Evolutionary conservation across 495 filamentous ascomycete species (phyloP), one percentile per base, ranked within the genome.

Genomic region (Xylaria telfairii): DNA sequence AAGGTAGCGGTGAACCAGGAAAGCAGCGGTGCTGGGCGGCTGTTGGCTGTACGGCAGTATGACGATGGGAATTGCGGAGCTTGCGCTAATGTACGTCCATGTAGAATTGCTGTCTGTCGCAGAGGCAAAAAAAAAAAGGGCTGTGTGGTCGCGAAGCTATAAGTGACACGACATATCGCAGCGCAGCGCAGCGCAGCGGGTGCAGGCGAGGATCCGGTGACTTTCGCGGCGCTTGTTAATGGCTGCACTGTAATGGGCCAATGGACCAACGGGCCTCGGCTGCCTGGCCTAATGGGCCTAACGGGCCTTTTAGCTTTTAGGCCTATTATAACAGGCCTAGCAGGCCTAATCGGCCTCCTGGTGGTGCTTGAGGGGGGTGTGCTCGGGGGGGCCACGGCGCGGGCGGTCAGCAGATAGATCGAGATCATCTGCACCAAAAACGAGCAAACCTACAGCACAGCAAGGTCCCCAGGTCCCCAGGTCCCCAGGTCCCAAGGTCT

Each of bases 91-190:
- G 64, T 28, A n/a, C 64, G 64, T 28, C 42, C 54, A 54, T 34
- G 64, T 28, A n/a, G n/a, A 66, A 28, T 49, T 66, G 46, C 30
- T 34, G 62, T 65, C 30, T 34, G 62, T 65, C 44, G 28, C 41
- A 37, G 34, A 37, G n/a, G n/a, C n/a, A n/a, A n/a, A n/a, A n/a
- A n/a, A n/a, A 42, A 44, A 61, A 63, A 42, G 41, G 62, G 30
- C 24, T 51, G 62, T 37, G 46, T 65, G 62, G 32, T 66, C 46
- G 42, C 42, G 46, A 39, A 19, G 64, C 34, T 59, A 54, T 24
- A 53, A 66, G 64, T 66, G 47, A 66, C 64, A 66, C 64, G 19
- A 65, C 62, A 65, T 49, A 51, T 64, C 10, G 59, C 37, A 41
- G 37, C 10, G 19, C 34, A n/a, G n/a, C n/a, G n/a, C 34, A 37